phyloP scores from a whole-genome alignment of 495 filamentous ascomycete species.

The Penicillium cinerascens region DNA sequence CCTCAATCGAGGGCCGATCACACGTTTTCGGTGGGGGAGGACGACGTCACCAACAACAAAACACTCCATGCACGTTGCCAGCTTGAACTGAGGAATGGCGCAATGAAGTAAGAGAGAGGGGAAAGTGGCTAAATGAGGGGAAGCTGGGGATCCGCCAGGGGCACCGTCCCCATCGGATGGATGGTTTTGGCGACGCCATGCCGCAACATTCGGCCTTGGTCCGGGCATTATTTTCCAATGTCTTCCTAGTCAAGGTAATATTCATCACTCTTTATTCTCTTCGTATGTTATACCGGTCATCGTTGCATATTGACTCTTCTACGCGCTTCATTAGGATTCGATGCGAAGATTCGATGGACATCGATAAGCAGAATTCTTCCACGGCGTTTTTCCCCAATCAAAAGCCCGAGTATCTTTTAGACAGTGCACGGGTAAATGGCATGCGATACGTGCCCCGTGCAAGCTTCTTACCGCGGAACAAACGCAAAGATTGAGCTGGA shows the following conservation, averaged over 20 bases:
- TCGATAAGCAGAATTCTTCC: too few species aligned
- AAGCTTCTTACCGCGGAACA: slow-evolving; percentile 47
- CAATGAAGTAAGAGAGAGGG: not conserved
- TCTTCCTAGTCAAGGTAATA: too few species aligned
- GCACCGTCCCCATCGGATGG: not conserved
- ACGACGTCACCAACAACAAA: slow-evolving; percentile 17
- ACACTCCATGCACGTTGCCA: not conserved
- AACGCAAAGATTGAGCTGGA: slow-evolving; percentile 47
- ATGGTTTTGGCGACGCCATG: slow-evolving; percentile 6
- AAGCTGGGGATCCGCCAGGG: slow-evolving; percentile 21
- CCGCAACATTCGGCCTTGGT: slow-evolving; percentile 6
- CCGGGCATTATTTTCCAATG: not conserved
- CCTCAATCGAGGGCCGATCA: slow-evolving; percentile 30
- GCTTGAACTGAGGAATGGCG: not conserved
- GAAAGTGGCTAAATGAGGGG: slow-evolving; percentile 17
- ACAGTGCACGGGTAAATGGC: too few species aligned
- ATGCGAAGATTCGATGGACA: too few species aligned
- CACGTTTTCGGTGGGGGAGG: slow-evolving; percentile 22
- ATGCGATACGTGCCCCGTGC: too few species aligned
- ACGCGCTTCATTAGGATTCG: too few species aligned
- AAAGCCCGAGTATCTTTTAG: slow-evolving; percentile 55
- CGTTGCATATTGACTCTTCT: too few species aligned
- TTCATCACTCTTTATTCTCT: too few species aligned
- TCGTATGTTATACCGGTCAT: too few species aligned
- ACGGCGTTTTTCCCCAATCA: slow-evolving; percentile 25